Conservation (phyloP, 176 grass and related monocot genomes). For the Lolium perenne region DNA sequence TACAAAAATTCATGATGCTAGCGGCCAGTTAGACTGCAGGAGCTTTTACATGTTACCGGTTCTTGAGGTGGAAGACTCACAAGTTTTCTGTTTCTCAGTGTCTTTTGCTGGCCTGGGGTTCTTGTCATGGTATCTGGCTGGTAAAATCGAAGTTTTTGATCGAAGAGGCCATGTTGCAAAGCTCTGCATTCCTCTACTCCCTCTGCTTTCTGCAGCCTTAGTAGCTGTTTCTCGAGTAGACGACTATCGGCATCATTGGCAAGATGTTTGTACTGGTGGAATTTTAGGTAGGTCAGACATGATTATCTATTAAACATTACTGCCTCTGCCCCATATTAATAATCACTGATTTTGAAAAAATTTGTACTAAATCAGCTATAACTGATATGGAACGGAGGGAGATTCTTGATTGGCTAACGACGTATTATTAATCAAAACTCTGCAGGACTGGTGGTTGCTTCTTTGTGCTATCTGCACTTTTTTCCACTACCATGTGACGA, state of each 20-base stretch:
- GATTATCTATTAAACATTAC: not conserved
- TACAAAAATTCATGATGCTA: conserved; percentile 9
- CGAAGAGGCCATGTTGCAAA: conserved; percentile 65
- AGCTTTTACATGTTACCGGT: conserved; percentile 12
- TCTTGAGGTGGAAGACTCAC: conserved; percentile 19
- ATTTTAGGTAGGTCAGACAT: conserved; percentile 56
- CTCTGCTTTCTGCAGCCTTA: conserved; percentile 69
- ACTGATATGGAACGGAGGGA: too few species aligned
- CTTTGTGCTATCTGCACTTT: conserved; percentile 67
- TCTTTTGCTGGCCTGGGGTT: conserved; percentile 85
- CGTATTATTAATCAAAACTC: not conserved
- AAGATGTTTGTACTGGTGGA: conserved; percentile 75
- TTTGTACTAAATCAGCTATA: too few species aligned
- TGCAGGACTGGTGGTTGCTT: conserved; percentile 56
- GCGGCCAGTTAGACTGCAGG: conserved; percentile 14
- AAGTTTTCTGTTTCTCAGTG: conserved; percentile 52
- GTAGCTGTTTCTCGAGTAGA: conserved; percentile 77
- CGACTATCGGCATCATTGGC: conserved; percentile 85
- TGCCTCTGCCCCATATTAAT: too few species aligned
- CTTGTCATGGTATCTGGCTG: conserved; percentile 76
- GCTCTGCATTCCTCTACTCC: conserved; percentile 65
- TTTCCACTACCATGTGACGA: conserved; percentile 60
- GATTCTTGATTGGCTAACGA: conserved; percentile 8
- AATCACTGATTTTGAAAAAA: too few species aligned
- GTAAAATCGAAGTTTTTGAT: conserved; percentile 77